Evolutionary conservation across 1,284 basidiomycete species (phyloP), one percentile per base, ranked within the genome.

Genomic region (Mycocalia duriaeana): DNA sequence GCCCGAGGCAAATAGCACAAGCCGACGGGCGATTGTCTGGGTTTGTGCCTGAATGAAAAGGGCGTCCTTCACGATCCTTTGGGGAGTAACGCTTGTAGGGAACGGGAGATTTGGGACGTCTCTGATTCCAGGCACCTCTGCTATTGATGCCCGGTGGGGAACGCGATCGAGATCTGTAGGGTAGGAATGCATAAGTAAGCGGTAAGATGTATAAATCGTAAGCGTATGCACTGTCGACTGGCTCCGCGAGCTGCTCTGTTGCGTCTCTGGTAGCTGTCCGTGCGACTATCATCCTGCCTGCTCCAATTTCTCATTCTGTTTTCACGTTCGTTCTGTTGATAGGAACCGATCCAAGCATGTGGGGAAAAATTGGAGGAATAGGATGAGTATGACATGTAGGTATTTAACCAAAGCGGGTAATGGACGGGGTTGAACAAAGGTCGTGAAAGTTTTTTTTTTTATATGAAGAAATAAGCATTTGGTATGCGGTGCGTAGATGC

Each of bases 1-100:
- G 52, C 25, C 56, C 54, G 0, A 60, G 50, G 49, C 59, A 63
- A 0, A 55, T 39, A 47, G 57, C 49, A 49, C 58, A 63, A 43
- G 49, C 56, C 20, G 49, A 39, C 0, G 20, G 45, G 47, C 22
- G 9, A n/a, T 31, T n/a, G 9, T 42, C 8, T 45, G 36, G 18
- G 37, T 41, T 38, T 48, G 50, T 31, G 47, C 47, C 44, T 6
- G 5, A 11, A 11, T 28, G 38, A 49, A 45, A 51, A 45, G n/a
- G 42, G n/a, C 28, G 28, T 31, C 9, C 28, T 31, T 9, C n/a
- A n/a, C n/a, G 28, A 31, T 31, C 11, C 28, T 31, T 9, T 31
- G 28, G 28, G 28, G 28, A 11, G 28, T 31, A 31, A 31, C 28
- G n/a, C n/a, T n/a, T 31, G 28, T 2, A 31, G 2, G n/a, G 2